A percentile compares a stretch with the other conserved stretches of the same genome.
Evolutionary conservation across 805 yeast genomes (phyloP).

Genomic region (Wickerhamiella allomyrinae): DNA sequence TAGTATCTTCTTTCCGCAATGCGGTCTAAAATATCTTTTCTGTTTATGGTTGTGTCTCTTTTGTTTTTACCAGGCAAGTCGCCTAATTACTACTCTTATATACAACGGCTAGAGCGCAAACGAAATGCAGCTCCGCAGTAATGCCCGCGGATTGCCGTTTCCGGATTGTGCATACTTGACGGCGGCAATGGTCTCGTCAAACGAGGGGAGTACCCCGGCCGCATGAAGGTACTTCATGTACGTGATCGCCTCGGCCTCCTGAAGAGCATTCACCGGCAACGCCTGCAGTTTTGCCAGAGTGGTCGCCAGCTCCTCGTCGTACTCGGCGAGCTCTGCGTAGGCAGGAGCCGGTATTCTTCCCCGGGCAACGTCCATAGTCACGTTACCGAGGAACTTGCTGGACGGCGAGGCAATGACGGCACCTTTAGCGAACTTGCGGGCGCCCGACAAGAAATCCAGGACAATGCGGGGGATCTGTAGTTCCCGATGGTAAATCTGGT

Average conservation of each 20-base stretch:
- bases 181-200: slow-evolving; percentile 13
- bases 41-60: background rate
- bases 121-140: background rate
- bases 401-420: slow-evolving; percentile 52
- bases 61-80: background rate
- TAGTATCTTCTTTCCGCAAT: background rate
- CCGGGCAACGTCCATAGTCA: slow-evolving; percentile 48
- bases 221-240: slow-evolving; percentile 30
- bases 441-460: slow-evolving; percentile 41
- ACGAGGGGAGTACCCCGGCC: slow-evolving; percentile 29
- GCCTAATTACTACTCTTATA: background rate
- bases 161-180: slow-evolving; percentile 40
- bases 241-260: slow-evolving; percentile 31
- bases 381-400: slow-evolving; percentile 35
- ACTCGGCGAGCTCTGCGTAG: slow-evolving; percentile 36
- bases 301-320: slow-evolving; percentile 43
- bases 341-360: slow-evolving; percentile 39
- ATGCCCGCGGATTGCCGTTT: slow-evolving; percentile 44
- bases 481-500: slow-evolving; percentile 41
- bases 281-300: slow-evolving; percentile 30
- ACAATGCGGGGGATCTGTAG: slow-evolving; percentile 51
- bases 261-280: slow-evolving; percentile 31
- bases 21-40: background rate
- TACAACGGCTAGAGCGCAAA: background rate
- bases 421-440: slow-evolving; percentile 39